phyloP scores from a whole-genome alignment of 2,329 filamentous ascomycete species.

The Colletotrichum higginsianum region DNA sequence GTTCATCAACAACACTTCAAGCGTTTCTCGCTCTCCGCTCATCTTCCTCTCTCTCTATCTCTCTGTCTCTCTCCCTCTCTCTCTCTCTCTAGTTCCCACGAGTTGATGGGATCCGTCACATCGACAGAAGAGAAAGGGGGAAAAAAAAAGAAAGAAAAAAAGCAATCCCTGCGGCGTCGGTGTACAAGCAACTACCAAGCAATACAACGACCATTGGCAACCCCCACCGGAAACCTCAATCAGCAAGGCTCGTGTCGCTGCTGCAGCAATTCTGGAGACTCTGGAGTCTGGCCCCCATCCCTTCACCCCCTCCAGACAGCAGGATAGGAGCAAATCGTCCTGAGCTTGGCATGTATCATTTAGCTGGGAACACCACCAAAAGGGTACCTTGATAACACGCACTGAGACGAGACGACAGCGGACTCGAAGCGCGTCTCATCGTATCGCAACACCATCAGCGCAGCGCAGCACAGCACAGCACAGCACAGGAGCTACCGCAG shows the following conservation, averaged over 20 bases:
- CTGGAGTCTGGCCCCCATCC: background rate
- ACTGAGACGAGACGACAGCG: background rate
- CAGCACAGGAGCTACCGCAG: too few species aligned
- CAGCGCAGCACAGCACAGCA: too few species aligned
- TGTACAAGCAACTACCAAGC: conserved; percentile 34
- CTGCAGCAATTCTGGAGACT: conserved; percentile 17
- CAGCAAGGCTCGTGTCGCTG: background rate
- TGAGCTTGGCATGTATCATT: conserved; percentile 21
- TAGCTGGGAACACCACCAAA: background rate
- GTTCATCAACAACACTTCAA: background rate
- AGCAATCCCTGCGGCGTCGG: background rate
- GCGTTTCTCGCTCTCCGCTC: too few species aligned
- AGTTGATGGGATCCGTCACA: background rate
- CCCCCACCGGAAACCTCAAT: conserved; percentile 4
- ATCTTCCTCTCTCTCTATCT: background rate
- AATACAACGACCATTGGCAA: conserved; percentile 9
- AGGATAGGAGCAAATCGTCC: conserved; percentile 40
- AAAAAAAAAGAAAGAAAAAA: background rate
- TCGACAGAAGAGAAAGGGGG: background rate
- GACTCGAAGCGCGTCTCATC: too few species aligned
- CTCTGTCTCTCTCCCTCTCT: background rate
- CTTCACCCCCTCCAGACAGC: background rate
- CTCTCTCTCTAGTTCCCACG: background rate
- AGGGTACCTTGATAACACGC: background rate
- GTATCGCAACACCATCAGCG: too few species aligned